Conservation (phyloP, 2,329 filamentous ascomycete genomes). For the Ascochyta fabae region DNA sequence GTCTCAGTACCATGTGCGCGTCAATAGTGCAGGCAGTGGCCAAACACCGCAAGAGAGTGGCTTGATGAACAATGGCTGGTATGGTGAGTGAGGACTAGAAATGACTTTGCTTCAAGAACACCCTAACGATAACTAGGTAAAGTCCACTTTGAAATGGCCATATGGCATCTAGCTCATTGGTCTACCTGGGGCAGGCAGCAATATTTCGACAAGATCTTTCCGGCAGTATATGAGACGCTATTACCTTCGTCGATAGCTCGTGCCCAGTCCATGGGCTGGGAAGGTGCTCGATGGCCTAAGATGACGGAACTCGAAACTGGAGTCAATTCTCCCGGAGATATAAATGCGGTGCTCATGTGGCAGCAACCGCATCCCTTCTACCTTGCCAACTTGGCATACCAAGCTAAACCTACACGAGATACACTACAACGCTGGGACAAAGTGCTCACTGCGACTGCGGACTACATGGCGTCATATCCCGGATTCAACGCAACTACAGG, state of each 20-base stretch:
- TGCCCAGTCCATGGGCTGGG: conserved; percentile 47
- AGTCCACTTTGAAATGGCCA: conserved; percentile 61
- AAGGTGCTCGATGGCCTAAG: conserved; percentile 57
- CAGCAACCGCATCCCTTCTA: conserved; percentile 66
- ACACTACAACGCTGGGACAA: conserved; percentile 61
- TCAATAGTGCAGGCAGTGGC: conserved; percentile 58
- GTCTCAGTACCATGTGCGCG: conserved; percentile 60
- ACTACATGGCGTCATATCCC: conserved; percentile 65
- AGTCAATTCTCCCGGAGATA: conserved; percentile 62
- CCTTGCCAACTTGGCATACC: conserved; percentile 63
- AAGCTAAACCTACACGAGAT: conserved; percentile 49
- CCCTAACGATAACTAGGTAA: conserved; percentile 41
- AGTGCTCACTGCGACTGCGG: conserved; percentile 59
- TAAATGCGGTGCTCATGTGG: conserved; percentile 67
- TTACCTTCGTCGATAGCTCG: conserved; percentile 44
- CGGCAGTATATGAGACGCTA: conserved; percentile 56
- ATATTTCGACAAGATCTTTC: conserved; percentile 53
- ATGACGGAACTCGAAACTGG: conserved; percentile 62
- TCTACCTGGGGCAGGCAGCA: conserved; percentile 55
- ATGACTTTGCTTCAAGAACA: neutral
- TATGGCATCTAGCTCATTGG: conserved; percentile 61
- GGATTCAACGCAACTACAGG: conserved; percentile 59
- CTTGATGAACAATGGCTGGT: conserved; percentile 61
- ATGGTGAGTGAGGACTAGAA: conserved; percentile 49
- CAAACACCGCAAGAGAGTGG: conserved; percentile 57